Base-by-base conservation (phyloP, 2,329 filamentous ascomycete species). In the Verticillium klebahnii region DNA sequence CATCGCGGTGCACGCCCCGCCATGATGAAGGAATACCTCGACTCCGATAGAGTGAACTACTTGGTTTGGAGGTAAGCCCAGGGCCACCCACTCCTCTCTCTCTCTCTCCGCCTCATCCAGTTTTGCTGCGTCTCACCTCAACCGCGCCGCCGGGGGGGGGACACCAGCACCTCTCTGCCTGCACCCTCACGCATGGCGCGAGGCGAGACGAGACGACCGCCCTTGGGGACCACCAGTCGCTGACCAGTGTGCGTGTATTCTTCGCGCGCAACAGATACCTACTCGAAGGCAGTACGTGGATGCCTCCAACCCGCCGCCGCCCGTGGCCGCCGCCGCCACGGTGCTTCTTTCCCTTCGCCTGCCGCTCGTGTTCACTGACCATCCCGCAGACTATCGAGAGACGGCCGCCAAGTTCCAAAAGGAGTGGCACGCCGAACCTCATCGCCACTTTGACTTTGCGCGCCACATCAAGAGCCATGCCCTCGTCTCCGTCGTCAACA, bases 41-140 rank as follows among this genome's bases (percentile, higher is more conserved):
- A 87, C 81, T 87, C 85, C 67, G 82, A 89, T 75, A 82, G 84
- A 80, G 79, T 89, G 81, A 89, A 89, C 80, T 89, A 85, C 81
- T 82, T 89, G 74, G 82, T 89, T 73, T 89, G 86, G 86, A 87
- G 85, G 86, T 89, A 81, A 76, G 86, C 83, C 70, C 67, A 69
- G 63, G 62, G 65, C 68, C 67, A 56, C 67, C 68, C 68, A 65
- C 67, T 65, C 67, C 64, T 65, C 45, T 50, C 40, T 50, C 37
- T 50, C 2, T 14, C 45, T 52, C 45, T 52, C 45, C 45, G 45
- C 45, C 45, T 52, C 45, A 52, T 52, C 45, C 45, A 52, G 45
- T 65, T 64, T 65, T 63, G 62, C 63, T 63, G 62, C 63, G 62
- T 65, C 63, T 65, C 63, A 65, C 62, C 62, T 52, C 45, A 52